These are phyloP conservation scores for Forsythia viridissima DNA, from an alignment of 257 asterid species.

Conservation along the genomic window DNA sequence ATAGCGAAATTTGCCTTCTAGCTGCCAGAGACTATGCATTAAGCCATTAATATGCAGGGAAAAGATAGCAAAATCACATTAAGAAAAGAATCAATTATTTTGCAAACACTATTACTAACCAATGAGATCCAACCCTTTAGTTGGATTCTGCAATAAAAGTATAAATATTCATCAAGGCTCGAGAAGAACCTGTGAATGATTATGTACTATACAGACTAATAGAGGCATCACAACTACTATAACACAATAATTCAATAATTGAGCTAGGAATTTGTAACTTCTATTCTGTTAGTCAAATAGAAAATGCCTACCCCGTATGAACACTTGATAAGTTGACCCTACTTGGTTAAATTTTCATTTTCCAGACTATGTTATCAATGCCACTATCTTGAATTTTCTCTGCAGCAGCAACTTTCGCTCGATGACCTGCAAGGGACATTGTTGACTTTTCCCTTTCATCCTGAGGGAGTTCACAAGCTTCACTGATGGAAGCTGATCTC, in stretches of 20 bases:
- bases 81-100: not conserved
- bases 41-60: not conserved
- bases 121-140: not conserved
- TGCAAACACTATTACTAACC: not conserved
- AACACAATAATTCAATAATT: not conserved
- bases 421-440: constrained; percentile 12
- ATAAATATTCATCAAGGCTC: not conserved
- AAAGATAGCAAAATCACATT: not conserved
- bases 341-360: not conserved
- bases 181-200: not conserved
- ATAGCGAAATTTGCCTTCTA: not conserved
- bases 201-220: not conserved
- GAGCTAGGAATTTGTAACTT: not conserved
- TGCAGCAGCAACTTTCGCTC: constrained; percentile 24
- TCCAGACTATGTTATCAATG: not conserved
- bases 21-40: not conserved
- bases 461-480: constrained; percentile 15
- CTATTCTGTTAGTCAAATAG: not conserved
- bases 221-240: not conserved
- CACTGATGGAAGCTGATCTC: constrained; percentile 16
- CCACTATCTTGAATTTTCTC: not conserved
- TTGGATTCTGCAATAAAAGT: not conserved
- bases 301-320: not conserved
- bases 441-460: constrained; percentile 9
- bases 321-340: not conserved